Base-by-base conservation (phyloP, 2,329 filamentous ascomycete species). In the Elsinoe batatas region DNA sequence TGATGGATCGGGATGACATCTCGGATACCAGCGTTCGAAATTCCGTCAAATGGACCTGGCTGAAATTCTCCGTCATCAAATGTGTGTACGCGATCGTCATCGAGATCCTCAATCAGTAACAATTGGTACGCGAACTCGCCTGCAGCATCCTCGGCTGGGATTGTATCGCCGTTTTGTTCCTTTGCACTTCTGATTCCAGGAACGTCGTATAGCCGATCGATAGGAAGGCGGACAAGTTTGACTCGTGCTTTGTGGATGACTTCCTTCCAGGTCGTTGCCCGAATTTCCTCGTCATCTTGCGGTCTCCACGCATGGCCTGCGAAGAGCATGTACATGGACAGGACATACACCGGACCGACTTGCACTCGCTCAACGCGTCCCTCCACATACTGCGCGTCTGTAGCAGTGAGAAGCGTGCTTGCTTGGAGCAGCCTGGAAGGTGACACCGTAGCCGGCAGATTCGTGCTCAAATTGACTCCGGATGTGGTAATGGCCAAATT, bases 291-390 rank as follows among this genome's bases (percentile, higher is more conserved):
- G 70, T 82, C 71, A 62, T 79, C 74, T 15, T 79, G 75, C 2
- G 76, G 72, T 37, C 80, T 72, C 42, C 74, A 73, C 3, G 84
- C 75, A 68, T 97, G 90, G 1, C 89, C 87, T 1, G 84, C 78
- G 64, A 97, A 98, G 0, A 97, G 79, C 90, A 97, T 96, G 69
- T 97, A 98, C 62, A 97, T 74, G 0, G 91, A 95, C 6, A 97
- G 70, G 0, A 81, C 85, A 64, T 96, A 97, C 0, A 84, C 81
- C 0, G 91, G 90, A 0, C 93, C 93, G 58, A 97, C 86, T 65
- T 96, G 90, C 44, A 88, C 82, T 0, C 85, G 78, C 8, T 75
- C 72, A 0, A 73, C 77, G 5, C 84, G 79, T 38, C 81, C 76
- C 60, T 82, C 77, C 1, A 81, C 80, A 69, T 93, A 96, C 60